Evolutionary conservation across 345 rosid genomes (phyloP), one percentile per base, ranked within the genome.

Genomic region (Cardamine occulta): DNA sequence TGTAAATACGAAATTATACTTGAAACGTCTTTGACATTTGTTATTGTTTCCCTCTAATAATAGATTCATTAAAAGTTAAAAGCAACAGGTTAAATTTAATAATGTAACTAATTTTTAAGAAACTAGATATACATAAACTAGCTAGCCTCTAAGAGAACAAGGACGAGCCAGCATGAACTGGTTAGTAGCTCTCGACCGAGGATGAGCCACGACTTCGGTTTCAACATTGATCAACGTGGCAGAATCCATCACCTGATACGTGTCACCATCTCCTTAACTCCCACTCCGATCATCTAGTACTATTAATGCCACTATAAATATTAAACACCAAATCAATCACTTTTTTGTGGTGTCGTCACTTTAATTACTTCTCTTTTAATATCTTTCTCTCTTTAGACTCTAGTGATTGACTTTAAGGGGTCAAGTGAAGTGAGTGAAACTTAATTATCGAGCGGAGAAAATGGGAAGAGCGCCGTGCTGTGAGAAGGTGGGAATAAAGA

Each of bases 391-490:
- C 18, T 39, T 6, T 42, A 19, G 12, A 14, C 35, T 9, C 58
- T 54, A 19, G 31, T 40, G 7, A 40, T 45, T 47, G 58, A 59
- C 58, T 59, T 34, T 10, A 32, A 34, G 12, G 12, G 5, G 66
- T 32, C 47, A 34, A 47, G 74, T 47, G 24, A 31, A 56, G 56
- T 72, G 39, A 49, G 18, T 60, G 37, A 51, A 39, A 51, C 5
- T 35, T 48, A 24, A n/a, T 26, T 5, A 57, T 52, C 19, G 21
- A 6, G 21, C 40, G 61, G 68, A 55, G 58, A 56, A 0, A 24
- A 74, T 74, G 79, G 79, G 79, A 66, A 57, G 79, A 59, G 66
- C 66, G 2, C 79, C 79, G 39, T 74, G 79, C 28, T 74, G 79
- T 74, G 79, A 66, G 39, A 74, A 74, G 67, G 66, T 66, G 6